phyloP scores from a whole-genome alignment of 2,329 filamentous ascomycete genomes.

The Phialocephala sp. region DNA sequence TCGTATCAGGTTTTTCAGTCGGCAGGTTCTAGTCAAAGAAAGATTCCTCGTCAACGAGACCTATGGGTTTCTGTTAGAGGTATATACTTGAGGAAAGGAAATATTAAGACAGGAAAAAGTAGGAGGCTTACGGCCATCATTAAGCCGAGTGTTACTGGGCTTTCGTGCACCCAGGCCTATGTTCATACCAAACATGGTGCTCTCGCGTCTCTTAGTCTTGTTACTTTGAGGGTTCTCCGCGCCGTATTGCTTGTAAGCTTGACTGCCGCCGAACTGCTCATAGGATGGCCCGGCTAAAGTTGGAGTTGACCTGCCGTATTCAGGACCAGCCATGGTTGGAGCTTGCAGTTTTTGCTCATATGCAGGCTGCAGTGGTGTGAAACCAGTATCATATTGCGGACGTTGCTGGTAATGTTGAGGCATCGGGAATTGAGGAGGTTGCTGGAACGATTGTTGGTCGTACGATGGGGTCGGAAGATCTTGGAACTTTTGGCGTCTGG shows the following conservation, averaged over 20 bases:
- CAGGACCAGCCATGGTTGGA: conserved; percentile 41
- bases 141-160: conserved; percentile 37
- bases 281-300: conserved; percentile 43
- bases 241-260: conserved; percentile 43
- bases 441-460: conserved; percentile 58
- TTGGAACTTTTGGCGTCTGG: conserved; percentile 68
- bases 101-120: conserved; percentile 4
- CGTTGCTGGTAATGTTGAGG: conserved; percentile 38
- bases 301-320: conserved; percentile 37
- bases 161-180: conserved; percentile 49
- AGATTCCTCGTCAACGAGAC: conserved; percentile 42
- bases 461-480: conserved; percentile 70
- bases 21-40: conserved; percentile 40
- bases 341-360: conserved; percentile 46
- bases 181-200: conserved; percentile 59
- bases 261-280: conserved; percentile 46
- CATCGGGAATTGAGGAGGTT: conserved; percentile 47
- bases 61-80: conserved; percentile 27
- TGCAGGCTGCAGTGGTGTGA: conserved; percentile 55
- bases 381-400: conserved; percentile 54
- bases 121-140: conserved; percentile 39
- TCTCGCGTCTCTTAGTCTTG: conserved; percentile 61
- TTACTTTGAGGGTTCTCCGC: conserved; percentile 41
- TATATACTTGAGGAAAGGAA: conserved; percentile 9
- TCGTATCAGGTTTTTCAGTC: neutral